Evolutionary conservation across 805 yeast genomes (phyloP), one percentile per base, ranked within the genome.

Genomic region (Tetrapisispora phaffii): DNA sequence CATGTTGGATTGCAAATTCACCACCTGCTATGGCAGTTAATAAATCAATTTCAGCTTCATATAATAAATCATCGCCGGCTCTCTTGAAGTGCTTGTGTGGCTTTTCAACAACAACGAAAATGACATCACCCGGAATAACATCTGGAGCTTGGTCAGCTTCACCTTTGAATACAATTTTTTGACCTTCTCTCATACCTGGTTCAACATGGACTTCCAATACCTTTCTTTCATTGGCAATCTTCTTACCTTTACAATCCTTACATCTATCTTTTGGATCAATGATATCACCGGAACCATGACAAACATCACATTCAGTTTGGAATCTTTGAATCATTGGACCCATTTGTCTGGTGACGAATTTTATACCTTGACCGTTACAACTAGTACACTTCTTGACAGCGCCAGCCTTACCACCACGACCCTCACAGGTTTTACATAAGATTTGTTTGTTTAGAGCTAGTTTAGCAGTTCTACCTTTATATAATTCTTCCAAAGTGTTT

Each of bases 291-390:
- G 82, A 74, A 63, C 97, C 98, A 54, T 79, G 70, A 80, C 99
- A 93, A 48, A 69, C 81, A 56, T 85, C 90, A 83, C 99, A 93
- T 44, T 79, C 80, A 39, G 94, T 80, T 73, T 93, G 97, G 79
- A 85, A 85, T 75, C 96, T 85, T 74, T 93, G 99, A 60, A 93
- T 85, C 89, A 93, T 87, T 54, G 96, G 96, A 57, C 99, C 99
- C 96, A 93, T 89, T 71, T 93, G 97, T 73, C 95, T 85, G 44
- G 96, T 86, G 54, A 88, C 83, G 54, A 90, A 82, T 68, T 79
- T 85, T 67, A 82, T 70, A 77, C 99, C 99, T 58, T 77, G 75
- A 68, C 99, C 99, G 62, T 78, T 76, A 80, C 99, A 93, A 34
- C 79, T 65, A 43, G 79, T 53, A 80, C 99, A 93, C 58, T 79